Percentiles rank a stretch among this genome's conserved stretches.
Conservation (phyloP, 2,329 filamentous ascomycete species). For the Ceratocystis variospora region DNA sequence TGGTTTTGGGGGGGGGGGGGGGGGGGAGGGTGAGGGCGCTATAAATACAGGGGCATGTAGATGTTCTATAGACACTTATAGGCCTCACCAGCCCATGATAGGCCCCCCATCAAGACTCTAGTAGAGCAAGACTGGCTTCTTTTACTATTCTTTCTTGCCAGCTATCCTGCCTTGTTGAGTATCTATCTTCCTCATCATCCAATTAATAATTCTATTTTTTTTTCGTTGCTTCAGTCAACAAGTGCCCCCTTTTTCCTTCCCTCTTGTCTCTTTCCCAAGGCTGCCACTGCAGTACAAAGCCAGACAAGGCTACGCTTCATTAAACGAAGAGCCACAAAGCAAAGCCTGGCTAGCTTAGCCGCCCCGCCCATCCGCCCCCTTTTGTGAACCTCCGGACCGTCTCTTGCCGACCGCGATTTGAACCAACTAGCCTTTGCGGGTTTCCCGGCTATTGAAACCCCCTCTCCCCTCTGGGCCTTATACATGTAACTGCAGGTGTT, state of each 20-base stretch:
- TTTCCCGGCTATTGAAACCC: too few species aligned
- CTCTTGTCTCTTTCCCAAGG: neutral
- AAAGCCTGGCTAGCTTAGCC: neutral
- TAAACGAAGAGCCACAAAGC: neutral
- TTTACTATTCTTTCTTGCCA: too few species aligned
- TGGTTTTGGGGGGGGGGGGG: too few species aligned
- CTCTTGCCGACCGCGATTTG: too few species aligned
- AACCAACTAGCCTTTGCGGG: too few species aligned
- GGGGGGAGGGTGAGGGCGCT: neutral
- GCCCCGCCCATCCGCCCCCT: neutral
- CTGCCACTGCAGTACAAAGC: neutral
- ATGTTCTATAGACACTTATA: too few species aligned
- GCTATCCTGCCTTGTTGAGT: neutral
- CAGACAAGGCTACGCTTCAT: neutral
- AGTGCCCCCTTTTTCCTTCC: neutral
- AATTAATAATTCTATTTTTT: slow-evolving; percentile 2
- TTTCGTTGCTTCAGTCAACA: neutral
- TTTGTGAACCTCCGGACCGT: neutral
- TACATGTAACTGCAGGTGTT: too few species aligned
- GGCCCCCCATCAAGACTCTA: too few species aligned
- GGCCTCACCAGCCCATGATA: too few species aligned
- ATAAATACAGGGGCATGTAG: neutral
- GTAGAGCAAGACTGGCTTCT: too few species aligned
- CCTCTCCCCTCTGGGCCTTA: too few species aligned
- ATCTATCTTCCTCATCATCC: neutral